Evolutionary conservation across 371 early-diverging fungal genomes (phyloP).

Genomic region (Zychaea mexicana): DNA sequence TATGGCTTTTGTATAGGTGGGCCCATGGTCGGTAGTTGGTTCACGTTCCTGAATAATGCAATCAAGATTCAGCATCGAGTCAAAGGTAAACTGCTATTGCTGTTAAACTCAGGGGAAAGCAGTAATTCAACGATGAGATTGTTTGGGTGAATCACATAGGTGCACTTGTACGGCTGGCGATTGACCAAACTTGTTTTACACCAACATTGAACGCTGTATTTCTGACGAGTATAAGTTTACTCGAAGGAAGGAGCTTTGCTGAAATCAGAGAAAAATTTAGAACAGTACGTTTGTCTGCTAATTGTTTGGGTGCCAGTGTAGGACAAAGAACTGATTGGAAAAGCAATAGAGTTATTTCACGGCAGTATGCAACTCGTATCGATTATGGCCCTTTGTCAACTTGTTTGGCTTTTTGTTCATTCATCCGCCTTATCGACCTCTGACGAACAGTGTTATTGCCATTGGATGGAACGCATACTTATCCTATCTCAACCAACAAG

Average conservation of each 20-base stretch:
- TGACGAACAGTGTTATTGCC: constrained; percentile 65
- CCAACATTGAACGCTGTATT: constrained; percentile 68
- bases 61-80: constrained; percentile 22
- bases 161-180: constrained; percentile 44
- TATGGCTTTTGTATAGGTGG: constrained; percentile 31
- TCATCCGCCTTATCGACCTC: constrained; percentile 68
- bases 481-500: constrained; percentile 54
- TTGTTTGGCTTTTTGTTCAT: constrained; percentile 72
- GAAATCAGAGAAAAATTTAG: constrained; percentile 60
- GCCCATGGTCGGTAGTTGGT: constrained; percentile 34
- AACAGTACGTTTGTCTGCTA: constrained; percentile 21
- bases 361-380: constrained; percentile 67
- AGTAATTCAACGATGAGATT: too few species aligned
- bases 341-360: constrained; percentile 23
- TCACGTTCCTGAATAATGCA: constrained; percentile 24
- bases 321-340: not conserved
- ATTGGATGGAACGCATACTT: constrained; percentile 78
- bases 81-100: not conserved
- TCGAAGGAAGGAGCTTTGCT: constrained; percentile 55
- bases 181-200: constrained; percentile 69
- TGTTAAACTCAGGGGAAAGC: too few species aligned
- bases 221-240: constrained; percentile 58
- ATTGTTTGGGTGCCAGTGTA: not conserved
- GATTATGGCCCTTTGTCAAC: constrained; percentile 79
- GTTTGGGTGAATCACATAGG: too few species aligned